These are phyloP conservation scores for Arctostaphylos glauca DNA, from an alignment of 148 eudicot species.

Conservation along the genomic window DNA sequence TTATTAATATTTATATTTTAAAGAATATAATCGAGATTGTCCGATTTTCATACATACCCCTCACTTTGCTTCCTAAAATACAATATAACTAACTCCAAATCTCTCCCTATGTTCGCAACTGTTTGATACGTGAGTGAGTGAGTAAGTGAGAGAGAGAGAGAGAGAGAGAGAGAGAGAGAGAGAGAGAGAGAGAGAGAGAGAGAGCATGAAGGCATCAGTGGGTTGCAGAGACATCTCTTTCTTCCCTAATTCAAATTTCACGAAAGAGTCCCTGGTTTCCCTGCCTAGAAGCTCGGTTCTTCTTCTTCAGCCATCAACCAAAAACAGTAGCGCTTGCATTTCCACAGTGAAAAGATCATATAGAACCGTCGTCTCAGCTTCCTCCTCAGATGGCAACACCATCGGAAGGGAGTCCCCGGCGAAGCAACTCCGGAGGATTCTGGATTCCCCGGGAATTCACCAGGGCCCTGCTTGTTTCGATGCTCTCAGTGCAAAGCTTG, in stretches of 20 bases:
- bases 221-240: background rate
- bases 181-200: background rate
- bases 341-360: background rate
- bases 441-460: conserved; percentile 63
- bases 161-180: too few relatives aligned
- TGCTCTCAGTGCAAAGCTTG: conserved; percentile 86
- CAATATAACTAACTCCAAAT: too few relatives aligned
- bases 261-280: background rate
- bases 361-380: background rate
- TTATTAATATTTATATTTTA: too few relatives aligned
- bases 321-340: background rate
- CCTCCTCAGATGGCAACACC: background rate
- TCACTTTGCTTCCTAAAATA: too few relatives aligned
- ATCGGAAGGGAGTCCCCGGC: conserved; percentile 32
- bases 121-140: too few relatives aligned
- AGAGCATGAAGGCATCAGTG: conserved; percentile 4
- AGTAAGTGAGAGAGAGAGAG: too few relatives aligned
- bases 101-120: too few relatives aligned
- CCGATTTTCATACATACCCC: too few relatives aligned
- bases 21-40: too few relatives aligned
- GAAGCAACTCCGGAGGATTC: conserved; percentile 51
- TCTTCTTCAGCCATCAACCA: background rate
- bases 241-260: background rate
- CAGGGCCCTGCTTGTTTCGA: conserved; percentile 96
- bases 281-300: background rate